Evolutionary conservation across 495 filamentous ascomycete genomes (phyloP).

Genomic region (Aspergillus hancockii): DNA sequence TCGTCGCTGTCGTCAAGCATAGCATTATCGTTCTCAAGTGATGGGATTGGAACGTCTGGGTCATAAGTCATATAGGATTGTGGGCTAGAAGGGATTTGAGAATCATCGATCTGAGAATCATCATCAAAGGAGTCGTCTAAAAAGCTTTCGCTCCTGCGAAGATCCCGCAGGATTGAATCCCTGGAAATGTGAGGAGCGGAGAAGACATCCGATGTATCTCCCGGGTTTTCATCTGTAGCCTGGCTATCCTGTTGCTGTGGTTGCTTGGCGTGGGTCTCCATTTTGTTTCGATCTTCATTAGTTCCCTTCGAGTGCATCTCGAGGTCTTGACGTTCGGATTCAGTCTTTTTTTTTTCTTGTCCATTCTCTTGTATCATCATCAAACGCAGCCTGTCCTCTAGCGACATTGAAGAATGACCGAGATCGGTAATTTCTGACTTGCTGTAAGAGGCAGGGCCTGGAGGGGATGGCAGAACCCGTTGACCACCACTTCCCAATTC

Average conservation of each 20-base stretch:
- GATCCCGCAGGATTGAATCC: constrained; percentile 86
- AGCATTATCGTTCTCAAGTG: constrained; percentile 61
- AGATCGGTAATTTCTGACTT: constrained; percentile 73
- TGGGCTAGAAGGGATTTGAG: constrained; percentile 37
- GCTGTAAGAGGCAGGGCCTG: constrained; percentile 59
- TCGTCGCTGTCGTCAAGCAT: constrained; percentile 52
- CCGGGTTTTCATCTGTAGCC: constrained; percentile 21
- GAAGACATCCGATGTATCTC: constrained; percentile 23
- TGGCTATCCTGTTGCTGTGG: neutral
- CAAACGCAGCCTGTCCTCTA: constrained; percentile 78
- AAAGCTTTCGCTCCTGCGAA: constrained; percentile 68
- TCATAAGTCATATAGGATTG: constrained; percentile 61
- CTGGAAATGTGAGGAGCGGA: constrained; percentile 78
- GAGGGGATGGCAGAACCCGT: constrained; percentile 65
- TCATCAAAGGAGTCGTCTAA: constrained; percentile 61
- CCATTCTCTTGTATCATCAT: constrained; percentile 74
- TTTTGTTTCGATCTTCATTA: neutral
- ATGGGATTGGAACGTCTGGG: constrained; percentile 84
- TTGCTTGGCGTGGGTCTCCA: neutral
- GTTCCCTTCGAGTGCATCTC: neutral
- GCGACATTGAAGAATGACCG: constrained; percentile 66
- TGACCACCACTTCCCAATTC: constrained; percentile 62
- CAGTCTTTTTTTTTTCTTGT: constrained; percentile 18
- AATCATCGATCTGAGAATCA: constrained; percentile 57
- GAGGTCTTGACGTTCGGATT: constrained; percentile 4